phyloP scores from a whole-genome alignment of 371 early-diverging fungal species.

The Mortierella sp. region DNA sequence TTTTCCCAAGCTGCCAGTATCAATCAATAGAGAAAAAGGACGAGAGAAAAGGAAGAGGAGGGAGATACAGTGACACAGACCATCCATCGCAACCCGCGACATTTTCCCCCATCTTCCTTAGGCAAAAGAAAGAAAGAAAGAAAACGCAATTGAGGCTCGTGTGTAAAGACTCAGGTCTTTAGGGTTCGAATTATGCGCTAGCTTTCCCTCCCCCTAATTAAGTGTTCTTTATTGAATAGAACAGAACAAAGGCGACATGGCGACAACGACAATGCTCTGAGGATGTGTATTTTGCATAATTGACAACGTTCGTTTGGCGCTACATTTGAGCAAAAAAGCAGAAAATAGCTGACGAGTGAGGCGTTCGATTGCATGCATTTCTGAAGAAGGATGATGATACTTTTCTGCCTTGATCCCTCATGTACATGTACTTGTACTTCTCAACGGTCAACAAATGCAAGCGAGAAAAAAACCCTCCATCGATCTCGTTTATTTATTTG shows the following conservation, averaged over 20 bases:
- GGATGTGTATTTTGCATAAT: too few species aligned
- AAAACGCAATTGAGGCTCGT: not conserved
- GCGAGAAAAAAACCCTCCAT: too few species aligned
- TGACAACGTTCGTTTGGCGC: too few species aligned
- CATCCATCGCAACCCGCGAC: not conserved
- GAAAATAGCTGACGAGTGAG: too few species aligned
- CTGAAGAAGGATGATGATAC: conserved; percentile 1
- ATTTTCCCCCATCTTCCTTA: not conserved
- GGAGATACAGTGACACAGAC: not conserved
- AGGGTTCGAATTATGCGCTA: not conserved
- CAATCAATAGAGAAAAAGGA: not conserved
- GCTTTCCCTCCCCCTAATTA: not conserved
- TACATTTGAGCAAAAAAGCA: too few species aligned
- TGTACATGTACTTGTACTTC: too few species aligned
- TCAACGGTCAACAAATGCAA: too few species aligned
- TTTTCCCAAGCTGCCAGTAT: too few species aligned
- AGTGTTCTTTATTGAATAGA: not conserved
- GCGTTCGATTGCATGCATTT: conserved; percentile 1
- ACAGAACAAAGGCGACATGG: not conserved
- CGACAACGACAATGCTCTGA: not conserved
- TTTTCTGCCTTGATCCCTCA: too few species aligned
- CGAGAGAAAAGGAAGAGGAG: not conserved
- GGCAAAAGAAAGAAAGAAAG: not conserved
- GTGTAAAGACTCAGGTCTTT: not conserved
- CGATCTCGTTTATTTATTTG: too few species aligned